Evolutionary conservation across 306 rosid species (phyloP).

Genomic region (Cicer cuneatum): DNA sequence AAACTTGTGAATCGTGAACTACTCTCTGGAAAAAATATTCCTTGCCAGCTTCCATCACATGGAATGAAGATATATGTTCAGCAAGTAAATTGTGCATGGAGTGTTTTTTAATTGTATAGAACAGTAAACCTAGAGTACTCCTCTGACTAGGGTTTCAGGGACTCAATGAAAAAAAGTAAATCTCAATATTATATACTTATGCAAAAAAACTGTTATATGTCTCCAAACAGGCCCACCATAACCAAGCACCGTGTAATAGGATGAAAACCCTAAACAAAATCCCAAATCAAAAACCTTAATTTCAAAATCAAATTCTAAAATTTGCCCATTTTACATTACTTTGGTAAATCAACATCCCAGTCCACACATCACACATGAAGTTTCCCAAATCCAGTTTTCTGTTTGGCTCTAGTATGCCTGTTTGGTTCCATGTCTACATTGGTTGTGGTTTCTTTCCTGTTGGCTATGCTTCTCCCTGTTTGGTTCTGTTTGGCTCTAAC

Average conservation of each 20-base stretch:
- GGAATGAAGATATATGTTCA: not conserved
- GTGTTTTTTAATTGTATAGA: not conserved
- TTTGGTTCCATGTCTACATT: not conserved
- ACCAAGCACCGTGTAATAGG: slow-evolving; percentile 7
- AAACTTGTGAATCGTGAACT: not conserved
- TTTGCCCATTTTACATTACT: not conserved
- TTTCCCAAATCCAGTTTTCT: slow-evolving; percentile 1
- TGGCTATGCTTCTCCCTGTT: slow-evolving; percentile 3
- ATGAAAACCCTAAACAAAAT: not conserved
- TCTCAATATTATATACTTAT: not conserved
- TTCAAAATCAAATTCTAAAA: not conserved
- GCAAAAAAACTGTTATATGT: not conserved
- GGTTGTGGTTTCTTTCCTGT: not conserved
- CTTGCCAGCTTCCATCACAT: not conserved
- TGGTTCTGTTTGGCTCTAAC: not conserved
- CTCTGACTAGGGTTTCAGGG: not conserved
- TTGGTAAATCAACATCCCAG: not conserved
- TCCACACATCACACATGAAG: not conserved
- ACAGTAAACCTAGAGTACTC: not conserved
- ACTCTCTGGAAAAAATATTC: not conserved
- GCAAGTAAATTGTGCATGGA: slow-evolving; percentile 7
- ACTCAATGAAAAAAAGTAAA: not conserved
- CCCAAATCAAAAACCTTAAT: slow-evolving; percentile 3
- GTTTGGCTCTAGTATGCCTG: not conserved
- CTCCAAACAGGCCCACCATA: not conserved